phyloP scores from a whole-genome alignment of 306 rosid species.

The Rosa persica region DNA sequence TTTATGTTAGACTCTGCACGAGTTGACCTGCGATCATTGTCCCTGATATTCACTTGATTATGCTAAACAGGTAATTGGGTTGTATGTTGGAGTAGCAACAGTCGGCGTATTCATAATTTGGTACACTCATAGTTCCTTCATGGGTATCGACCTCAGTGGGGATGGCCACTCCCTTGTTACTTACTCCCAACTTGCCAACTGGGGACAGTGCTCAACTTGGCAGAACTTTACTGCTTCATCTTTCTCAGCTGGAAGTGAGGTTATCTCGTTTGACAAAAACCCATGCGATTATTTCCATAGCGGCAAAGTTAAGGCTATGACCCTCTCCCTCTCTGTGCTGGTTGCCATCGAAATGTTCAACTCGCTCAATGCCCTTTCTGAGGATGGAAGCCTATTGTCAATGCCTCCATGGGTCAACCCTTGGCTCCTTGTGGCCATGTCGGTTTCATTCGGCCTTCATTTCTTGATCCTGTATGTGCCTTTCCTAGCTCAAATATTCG shows the following conservation, averaged over 20 bases:
- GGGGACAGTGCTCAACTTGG: constrained; percentile 81
- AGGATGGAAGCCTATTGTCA: constrained; percentile 71
- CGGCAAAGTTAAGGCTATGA: constrained; percentile 79
- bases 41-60: background rate
- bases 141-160: constrained; percentile 64
- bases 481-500: constrained; percentile 65
- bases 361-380: constrained; percentile 79
- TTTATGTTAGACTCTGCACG: background rate
- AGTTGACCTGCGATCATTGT: background rate
- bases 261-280: constrained; percentile 37
- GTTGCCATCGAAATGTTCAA: constrained; percentile 88
- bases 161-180: constrained; percentile 79
- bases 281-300: constrained; percentile 63
- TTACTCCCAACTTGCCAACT: constrained; percentile 71
- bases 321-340: constrained; percentile 77
- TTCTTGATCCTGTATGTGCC: constrained; percentile 77
- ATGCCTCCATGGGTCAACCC: constrained; percentile 97
- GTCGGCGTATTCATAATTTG: constrained; percentile 80
- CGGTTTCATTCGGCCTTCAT: constrained; percentile 75
- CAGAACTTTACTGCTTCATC: constrained; percentile 63
- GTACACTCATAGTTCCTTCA: constrained; percentile 70
- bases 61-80: constrained; percentile 58
- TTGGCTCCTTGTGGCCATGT: constrained; percentile 84
- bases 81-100: constrained; percentile 80
- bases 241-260: constrained; percentile 57